Conservation (phyloP, 805 yeast species). For the Pichia rugopelliculosa region DNA sequence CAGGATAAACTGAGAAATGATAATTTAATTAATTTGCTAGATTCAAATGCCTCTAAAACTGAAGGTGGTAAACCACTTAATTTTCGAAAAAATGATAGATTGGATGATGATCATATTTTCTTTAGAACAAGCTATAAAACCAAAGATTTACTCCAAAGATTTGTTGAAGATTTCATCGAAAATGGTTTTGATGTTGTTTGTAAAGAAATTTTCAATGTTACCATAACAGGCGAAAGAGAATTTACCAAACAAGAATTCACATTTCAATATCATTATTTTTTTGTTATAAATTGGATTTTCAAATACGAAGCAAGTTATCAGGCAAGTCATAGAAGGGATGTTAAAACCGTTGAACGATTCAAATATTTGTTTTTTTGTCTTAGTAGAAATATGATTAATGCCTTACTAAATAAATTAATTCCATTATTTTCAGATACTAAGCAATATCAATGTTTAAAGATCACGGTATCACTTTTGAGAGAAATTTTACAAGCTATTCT, state of each 20-base stretch:
- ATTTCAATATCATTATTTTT: constrained; percentile 41
- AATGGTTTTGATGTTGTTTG: constrained; percentile 69
- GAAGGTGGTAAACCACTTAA: constrained; percentile 35
- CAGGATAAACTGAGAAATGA: constrained; percentile 38
- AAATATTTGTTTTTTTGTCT: constrained; percentile 11
- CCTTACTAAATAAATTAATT: constrained; percentile 1
- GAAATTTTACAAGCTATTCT: constrained; percentile 45
- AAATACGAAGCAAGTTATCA: constrained; percentile 46
- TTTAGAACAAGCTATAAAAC: constrained; percentile 11
- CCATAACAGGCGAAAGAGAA: background rate
- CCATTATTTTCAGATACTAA: constrained; percentile 23
- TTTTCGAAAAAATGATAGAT: constrained; percentile 11
- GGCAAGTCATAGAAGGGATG: constrained; percentile 15
- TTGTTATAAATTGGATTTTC: constrained; percentile 68
- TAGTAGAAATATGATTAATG: background rate
- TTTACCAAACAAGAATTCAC: constrained; percentile 12
- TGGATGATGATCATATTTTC: background rate
- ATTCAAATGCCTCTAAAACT: constrained; percentile 43
- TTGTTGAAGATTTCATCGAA: constrained; percentile 56
- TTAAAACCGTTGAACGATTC: constrained; percentile 24
- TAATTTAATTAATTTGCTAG: constrained; percentile 58
- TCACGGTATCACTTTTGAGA: background rate
- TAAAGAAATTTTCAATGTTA: constrained; percentile 35
- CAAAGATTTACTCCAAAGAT: constrained; percentile 30
- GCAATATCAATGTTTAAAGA: constrained; percentile 32